phyloP scores from a whole-genome alignment of 73 alveolate species.

The Tetrahymena borealis region DNA sequence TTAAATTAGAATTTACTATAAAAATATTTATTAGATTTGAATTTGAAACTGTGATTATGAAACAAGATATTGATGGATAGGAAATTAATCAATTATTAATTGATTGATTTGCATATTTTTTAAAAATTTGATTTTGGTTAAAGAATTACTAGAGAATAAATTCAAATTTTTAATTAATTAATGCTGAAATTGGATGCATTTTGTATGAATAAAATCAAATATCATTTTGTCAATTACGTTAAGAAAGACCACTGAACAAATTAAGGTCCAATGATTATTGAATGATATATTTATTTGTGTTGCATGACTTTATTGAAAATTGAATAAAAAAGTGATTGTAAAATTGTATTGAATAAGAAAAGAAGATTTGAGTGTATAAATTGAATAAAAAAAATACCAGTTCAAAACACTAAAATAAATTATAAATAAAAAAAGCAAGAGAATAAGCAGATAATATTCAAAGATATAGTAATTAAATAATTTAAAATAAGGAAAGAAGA shows the following conservation, averaged over 20 bases:
- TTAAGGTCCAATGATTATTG: too few relatives aligned
- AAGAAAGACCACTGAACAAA: not conserved
- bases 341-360: too few relatives aligned
- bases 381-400: not conserved
- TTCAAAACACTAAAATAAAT: not conserved
- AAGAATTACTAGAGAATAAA: not conserved
- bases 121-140: not conserved
- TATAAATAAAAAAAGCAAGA: not conserved
- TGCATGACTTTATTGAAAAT: not conserved
- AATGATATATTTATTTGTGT: not conserved
- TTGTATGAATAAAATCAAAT: not conserved
- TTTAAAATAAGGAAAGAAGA: not conserved
- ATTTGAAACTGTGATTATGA: too few relatives aligned
- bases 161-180: not conserved
- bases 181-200: not conserved
- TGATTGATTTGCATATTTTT: too few relatives aligned
- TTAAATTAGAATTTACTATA: too few relatives aligned
- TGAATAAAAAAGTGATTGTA: too few relatives aligned
- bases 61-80: too few relatives aligned
- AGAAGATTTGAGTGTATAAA: too few relatives aligned
- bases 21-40: too few relatives aligned
- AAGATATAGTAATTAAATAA: not conserved
- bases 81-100: too few relatives aligned
- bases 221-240: not conserved
- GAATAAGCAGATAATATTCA: not conserved